Conservation (phyloP, 2,329 filamentous ascomycete species). For the Venturia nashicola region DNA sequence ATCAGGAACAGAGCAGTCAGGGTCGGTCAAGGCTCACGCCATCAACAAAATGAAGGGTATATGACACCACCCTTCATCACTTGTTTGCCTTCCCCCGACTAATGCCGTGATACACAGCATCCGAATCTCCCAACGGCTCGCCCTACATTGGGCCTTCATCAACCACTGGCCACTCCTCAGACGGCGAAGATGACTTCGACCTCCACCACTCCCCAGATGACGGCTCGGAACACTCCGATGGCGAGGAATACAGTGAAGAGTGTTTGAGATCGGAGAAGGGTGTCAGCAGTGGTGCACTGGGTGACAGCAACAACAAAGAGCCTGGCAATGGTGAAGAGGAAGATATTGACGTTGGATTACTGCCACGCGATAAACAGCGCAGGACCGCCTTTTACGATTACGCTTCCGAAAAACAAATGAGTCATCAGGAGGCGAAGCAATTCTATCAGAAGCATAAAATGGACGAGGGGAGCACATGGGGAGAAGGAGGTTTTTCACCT, state of each 20-base stretch:
- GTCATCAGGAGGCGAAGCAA: slow-evolving; percentile 84
- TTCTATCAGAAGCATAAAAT: slow-evolving; percentile 84
- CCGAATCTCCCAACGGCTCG: slow-evolving; percentile 8
- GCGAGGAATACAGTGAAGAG: not conserved
- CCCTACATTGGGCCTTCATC: slow-evolving; percentile 6
- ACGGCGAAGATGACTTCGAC: slow-evolving; percentile 5
- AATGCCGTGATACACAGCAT: slow-evolving; percentile 4
- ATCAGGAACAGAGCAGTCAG: not conserved
- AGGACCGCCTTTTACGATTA: slow-evolving; percentile 89
- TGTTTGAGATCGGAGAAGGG: not conserved
- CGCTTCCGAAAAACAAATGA: slow-evolving; percentile 86
- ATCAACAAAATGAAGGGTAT: slow-evolving; percentile 6
- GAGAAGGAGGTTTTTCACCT: slow-evolving; percentile 22
- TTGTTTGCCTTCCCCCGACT: not conserved
- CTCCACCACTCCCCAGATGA: slow-evolving; percentile 5
- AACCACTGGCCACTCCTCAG: not conserved
- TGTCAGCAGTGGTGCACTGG: not conserved
- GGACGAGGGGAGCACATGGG: slow-evolving; percentile 18
- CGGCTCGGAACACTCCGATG: not conserved
- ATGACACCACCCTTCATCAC: not conserved
- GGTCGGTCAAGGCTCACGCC: not conserved
- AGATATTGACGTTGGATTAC: slow-evolving; percentile 19
- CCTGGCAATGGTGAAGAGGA: not conserved
- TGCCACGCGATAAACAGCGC: slow-evolving; percentile 40
- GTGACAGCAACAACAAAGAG: not conserved